These are phyloP conservation scores for Bruguiera sexangula DNA, from an alignment of 345 rosid species.

Conservation along the genomic window DNA sequence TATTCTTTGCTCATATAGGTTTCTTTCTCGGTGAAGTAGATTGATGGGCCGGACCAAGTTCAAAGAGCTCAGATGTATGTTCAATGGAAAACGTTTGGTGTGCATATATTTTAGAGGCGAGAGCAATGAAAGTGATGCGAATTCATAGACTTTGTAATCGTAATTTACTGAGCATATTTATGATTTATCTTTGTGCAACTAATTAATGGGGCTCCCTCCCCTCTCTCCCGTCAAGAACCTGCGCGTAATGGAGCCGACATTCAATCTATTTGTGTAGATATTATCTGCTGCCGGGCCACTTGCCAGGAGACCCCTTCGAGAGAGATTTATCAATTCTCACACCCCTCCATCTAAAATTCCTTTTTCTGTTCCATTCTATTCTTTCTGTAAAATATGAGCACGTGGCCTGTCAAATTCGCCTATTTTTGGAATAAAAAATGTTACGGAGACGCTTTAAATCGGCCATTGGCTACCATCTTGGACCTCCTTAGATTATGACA, in stretches of 20 bases:
- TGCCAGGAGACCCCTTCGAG: slow-evolving; percentile 1
- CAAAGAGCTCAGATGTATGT: slow-evolving; percentile 25
- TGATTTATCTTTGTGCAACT: too few species aligned
- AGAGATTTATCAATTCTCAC: slow-evolving; percentile 2
- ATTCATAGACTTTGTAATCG: too few species aligned
- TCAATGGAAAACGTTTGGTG: background rate
- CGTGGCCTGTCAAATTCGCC: background rate
- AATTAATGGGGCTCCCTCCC: too few species aligned
- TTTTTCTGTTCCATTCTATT: slow-evolving; percentile 32
- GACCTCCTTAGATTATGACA: background rate
- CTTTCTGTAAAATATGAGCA: slow-evolving; percentile 12
- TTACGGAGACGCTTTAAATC: background rate
- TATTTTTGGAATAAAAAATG: slow-evolving; percentile 8
- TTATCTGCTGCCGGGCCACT: slow-evolving; percentile 15
- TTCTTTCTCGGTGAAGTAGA: slow-evolving; percentile 16
- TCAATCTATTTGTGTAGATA: background rate
- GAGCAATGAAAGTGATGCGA: background rate
- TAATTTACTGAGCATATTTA: too few species aligned
- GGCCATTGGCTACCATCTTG: background rate
- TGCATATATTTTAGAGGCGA: too few species aligned
- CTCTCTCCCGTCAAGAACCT: too few species aligned
- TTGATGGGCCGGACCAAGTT: slow-evolving; percentile 19
- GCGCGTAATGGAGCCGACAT: too few species aligned
- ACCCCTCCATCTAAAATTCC: slow-evolving; percentile 24
- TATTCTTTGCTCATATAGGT: slow-evolving; percentile 24